These are phyloP conservation scores for Tetradesmus obliquus DNA, from an alignment of 139 green algal genomes.

Conservation along the genomic window DNA sequence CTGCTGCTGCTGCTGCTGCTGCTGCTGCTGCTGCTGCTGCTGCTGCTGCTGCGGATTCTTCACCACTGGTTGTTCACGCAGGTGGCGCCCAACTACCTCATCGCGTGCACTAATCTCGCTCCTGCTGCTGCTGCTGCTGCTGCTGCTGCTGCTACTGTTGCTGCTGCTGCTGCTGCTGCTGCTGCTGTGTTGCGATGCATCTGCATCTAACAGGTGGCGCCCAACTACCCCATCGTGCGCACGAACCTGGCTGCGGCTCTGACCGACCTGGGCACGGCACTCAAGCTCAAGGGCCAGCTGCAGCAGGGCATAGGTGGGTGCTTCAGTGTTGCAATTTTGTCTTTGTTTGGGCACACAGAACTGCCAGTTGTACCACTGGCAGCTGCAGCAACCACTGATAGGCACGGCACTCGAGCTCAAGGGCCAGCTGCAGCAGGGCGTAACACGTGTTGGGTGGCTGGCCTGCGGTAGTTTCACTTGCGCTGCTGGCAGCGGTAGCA, in stretches of 20 bases:
- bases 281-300: conserved; percentile 15
- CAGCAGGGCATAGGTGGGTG: conserved; percentile 8
- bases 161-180: too few relatives aligned
- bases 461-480: not conserved
- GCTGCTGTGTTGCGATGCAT: not conserved
- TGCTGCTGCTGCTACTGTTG: too few relatives aligned
- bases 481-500: not conserved
- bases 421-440: conserved; percentile 18
- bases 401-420: conserved; percentile 58
- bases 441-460: not conserved
- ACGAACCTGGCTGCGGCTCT: conserved; percentile 91
- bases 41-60: not conserved
- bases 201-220: conserved; percentile 45
- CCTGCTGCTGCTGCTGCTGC: not conserved
- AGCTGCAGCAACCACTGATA: conserved; percentile 29
- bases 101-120: not conserved
- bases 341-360: not conserved
- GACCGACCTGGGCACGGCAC: conserved; percentile 78
- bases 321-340: not conserved
- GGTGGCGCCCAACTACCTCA: not conserved
- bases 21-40: too few relatives aligned
- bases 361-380: not conserved
- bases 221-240: conserved; percentile 75
- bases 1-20: too few relatives aligned
- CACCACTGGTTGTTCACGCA: not conserved